These are phyloP conservation scores for Tricholoma sp. DNA, from an alignment of 768 basidiomycete genomes.

Conservation along the genomic window DNA sequence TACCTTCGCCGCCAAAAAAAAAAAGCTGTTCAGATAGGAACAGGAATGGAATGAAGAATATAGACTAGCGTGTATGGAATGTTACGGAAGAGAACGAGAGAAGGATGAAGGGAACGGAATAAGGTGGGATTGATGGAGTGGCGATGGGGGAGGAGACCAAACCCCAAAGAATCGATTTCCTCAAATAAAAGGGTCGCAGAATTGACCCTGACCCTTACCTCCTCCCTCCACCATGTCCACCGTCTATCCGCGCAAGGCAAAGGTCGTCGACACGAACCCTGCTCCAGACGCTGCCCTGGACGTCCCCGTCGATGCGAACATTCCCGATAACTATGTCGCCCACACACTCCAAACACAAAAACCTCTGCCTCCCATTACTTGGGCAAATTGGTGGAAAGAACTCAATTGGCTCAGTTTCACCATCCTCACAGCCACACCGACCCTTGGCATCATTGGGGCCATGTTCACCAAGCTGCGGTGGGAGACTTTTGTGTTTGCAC, in stretches of 20 bases:
- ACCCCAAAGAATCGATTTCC: background rate
- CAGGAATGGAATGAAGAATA: too few species aligned
- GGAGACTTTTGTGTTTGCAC: conserved; percentile 61
- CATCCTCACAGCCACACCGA: conserved; percentile 70
- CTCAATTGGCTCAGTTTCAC: conserved; percentile 74
- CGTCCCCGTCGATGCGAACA: conserved; percentile 46
- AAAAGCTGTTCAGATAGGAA: too few species aligned
- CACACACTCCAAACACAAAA: conserved; percentile 67
- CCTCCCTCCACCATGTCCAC: conserved; percentile 22
- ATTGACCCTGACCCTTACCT: background rate
- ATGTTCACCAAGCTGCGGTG: conserved; percentile 57
- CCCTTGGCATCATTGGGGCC: conserved; percentile 69
- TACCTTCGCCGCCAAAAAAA: too few species aligned
- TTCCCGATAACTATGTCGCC: conserved; percentile 81
- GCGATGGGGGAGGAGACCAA: too few species aligned
- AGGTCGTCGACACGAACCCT: conserved; percentile 16
- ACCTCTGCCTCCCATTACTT: conserved; percentile 60
- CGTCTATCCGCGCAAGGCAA: conserved; percentile 22
- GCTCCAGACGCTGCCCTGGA: background rate
- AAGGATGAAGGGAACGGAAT: too few species aligned
- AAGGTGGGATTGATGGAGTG: too few species aligned
- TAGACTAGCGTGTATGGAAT: too few species aligned
- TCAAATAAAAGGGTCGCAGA: conserved; percentile 15
- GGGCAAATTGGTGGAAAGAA: conserved; percentile 53
- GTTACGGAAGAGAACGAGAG: too few species aligned